These are phyloP conservation scores for Mucor sp. DNA, from an alignment of 371 early-diverging fungal species.

Conservation along the genomic window DNA sequence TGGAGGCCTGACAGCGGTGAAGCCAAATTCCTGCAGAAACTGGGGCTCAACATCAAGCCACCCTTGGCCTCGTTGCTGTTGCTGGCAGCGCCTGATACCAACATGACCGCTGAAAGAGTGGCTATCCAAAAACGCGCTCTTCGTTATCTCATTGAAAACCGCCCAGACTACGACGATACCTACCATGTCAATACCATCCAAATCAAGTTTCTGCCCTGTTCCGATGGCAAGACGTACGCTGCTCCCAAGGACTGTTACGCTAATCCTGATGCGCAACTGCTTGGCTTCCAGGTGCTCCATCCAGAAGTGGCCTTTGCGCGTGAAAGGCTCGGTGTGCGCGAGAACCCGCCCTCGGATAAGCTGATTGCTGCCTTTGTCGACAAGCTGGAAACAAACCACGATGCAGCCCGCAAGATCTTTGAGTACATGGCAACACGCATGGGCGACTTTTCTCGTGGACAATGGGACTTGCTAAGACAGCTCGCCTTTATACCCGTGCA, in stretches of 20 bases:
- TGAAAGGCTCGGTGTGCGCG: constrained; percentile 70
- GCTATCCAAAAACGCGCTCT: constrained; percentile 56
- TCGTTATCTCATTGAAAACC: constrained; percentile 75
- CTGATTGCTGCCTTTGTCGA: constrained; percentile 50
- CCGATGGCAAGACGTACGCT: constrained; percentile 39
- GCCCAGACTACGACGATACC: constrained; percentile 48
- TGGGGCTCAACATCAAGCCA: constrained; percentile 67
- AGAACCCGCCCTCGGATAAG: constrained; percentile 57
- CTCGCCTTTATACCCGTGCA: constrained; percentile 70
- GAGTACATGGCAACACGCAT: constrained; percentile 73
- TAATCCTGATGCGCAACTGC: constrained; percentile 59
- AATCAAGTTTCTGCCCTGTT: constrained; percentile 69
- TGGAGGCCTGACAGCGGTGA: constrained; percentile 59
- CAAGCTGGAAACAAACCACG: constrained; percentile 42
- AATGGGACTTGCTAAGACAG: constrained; percentile 57
- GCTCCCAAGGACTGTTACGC: constrained; percentile 66
- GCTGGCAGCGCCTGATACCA: constrained; percentile 46
- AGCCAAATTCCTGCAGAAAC: constrained; percentile 62
- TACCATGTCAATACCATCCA: constrained; percentile 53
- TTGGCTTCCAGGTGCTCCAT: constrained; percentile 72
- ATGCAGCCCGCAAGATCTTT: constrained; percentile 60
- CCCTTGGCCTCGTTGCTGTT: constrained; percentile 56
- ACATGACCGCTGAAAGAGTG: constrained; percentile 21
- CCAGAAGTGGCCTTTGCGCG: constrained; percentile 55
- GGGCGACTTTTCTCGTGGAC: constrained; percentile 48